Base-by-base conservation (phyloP, 177 flowering plant species). In the Vitis hybrid region DNA sequence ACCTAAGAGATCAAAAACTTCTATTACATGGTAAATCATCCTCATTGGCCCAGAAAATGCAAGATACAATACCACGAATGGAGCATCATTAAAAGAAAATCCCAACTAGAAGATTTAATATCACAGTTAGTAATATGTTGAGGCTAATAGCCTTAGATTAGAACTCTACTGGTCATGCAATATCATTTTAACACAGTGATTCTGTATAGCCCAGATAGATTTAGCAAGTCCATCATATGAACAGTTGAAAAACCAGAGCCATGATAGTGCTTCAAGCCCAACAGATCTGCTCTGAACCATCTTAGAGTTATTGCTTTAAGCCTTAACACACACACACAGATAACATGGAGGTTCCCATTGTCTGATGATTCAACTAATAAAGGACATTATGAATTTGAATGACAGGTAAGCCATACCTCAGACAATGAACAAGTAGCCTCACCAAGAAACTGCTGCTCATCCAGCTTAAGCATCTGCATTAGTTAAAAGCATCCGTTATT, bases 391-490 rank as follows among this genome's bases (percentile, higher is more conserved):
- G 12, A 61, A 58, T 49, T 60, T 46, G 27, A 56, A 27, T 9
- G 56, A 16, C 21, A 49, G n/a, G 75, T 35, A 73, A 40, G 60
- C 57, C 74, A 61, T 84, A 95, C 99, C 98, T 95, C 82, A 52
- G 99, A 86, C 70, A 95, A 79, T 55, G 80, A 72, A 81, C 99
- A 93, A 69, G 76, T 82, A 66, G 92, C 91, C 79, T 93, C 93
- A 19, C 98, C 98, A 73, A 95, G 88, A 76, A 83, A 86, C 66
- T 93, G 91, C 64, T 90, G 97, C 65, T 95, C 99, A 18, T 89
- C 91, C 80, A 93, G 81, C 78, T 87, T 89, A 48, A 95, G 83
- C 82, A 79, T 81, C 99, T 92, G 87, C 80, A 78, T 8, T 24
- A 72, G 52, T 27, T 58, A 60, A 71, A 40, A 51, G 7, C 18